Evolutionary conservation across 2,329 filamentous ascomycete species (phyloP), one percentile per base, ranked within the genome.

Genomic region (Byssothecium circinans): DNA sequence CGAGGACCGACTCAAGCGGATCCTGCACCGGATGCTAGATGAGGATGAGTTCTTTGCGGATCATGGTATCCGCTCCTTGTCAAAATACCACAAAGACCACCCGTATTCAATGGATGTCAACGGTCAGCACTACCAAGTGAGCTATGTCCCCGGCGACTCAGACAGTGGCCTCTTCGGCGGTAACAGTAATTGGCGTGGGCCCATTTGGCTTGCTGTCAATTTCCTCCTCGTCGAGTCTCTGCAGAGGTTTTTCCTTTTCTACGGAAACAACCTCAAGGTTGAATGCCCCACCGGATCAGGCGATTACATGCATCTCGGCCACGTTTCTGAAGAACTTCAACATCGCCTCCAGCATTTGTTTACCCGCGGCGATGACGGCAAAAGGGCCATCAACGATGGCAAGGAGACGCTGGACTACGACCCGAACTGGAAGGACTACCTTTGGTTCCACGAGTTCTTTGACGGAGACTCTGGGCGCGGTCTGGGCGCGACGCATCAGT

Each of bases 361-460:
- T 74, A 86, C 87, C 20, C 83, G 89, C 35, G 86, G 85, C 52
- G 88, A 96, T 61, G 84, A 95, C 55, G 91, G 91, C 43, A 85
- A 89, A 51, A 86, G 94, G 55, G 92, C 91, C 55, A 88, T 95
- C 77, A 95, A 97, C 63, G 86, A 82, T 46, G 87, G 89, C 15
- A 90, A 88, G 58, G 86, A 96, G 60, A 81, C 86, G 57, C 84
- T 96, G 25, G 91, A 97, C 74, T 96, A 88, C 64, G 91, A 97
- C 65, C 86, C 89, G 19, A 79, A 96, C 71, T 97, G 92, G 92
- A 92, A 87, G 70, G 91, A 95, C 63, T 84, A 91, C 64, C 78
- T 97, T 61, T 96, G 90, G 89, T 97, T 95, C 79, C 88, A 95
- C 68, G 92, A 97, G 70, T 97, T 95, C 78, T 97, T 97, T 67